A percentile compares a stretch with the other conserved stretches of the same genome.
These are phyloP conservation scores for Diplodia intermedia DNA, from an alignment of 2,329 filamentous ascomycete genomes.

Conservation along the genomic window DNA sequence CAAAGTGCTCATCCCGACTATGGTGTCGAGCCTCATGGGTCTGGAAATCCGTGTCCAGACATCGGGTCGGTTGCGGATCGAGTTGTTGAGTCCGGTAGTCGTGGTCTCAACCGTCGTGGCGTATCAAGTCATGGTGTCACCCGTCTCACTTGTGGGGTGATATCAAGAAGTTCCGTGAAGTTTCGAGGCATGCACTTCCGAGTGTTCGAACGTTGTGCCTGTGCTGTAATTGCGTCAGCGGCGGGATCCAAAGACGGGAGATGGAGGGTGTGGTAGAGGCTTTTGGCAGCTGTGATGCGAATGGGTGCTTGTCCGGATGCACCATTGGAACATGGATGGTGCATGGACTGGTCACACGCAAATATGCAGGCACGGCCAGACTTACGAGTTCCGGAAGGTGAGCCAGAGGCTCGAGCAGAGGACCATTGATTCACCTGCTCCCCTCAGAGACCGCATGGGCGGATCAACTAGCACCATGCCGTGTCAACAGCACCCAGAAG, in stretches of 20 bases:
- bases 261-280: not conserved
- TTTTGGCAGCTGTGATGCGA: not conserved
- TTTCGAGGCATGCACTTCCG: not conserved
- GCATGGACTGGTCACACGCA: not conserved
- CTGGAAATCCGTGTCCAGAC: not conserved
- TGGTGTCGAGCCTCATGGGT: not conserved
- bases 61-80: not conserved
- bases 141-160: not conserved
- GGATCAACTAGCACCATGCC: constrained; percentile 8
- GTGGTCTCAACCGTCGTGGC: not conserved
- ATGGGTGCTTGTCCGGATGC: constrained; percentile 6
- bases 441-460: not conserved
- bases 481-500: constrained; percentile 6
- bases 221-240: not conserved
- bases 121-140: not conserved
- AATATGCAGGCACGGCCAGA: constrained; percentile 16
- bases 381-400: constrained; percentile 22
- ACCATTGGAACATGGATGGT: constrained; percentile 3
- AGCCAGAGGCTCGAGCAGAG: not conserved
- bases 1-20: not conserved
- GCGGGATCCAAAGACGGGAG: not conserved
- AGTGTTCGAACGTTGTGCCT: not conserved
- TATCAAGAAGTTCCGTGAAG: not conserved
- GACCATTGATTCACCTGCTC: not conserved
- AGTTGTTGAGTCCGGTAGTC: not conserved